Evolutionary conservation across 176 grass and related monocot genomes (phyloP).

Genomic region (Themeda triandra): DNA sequence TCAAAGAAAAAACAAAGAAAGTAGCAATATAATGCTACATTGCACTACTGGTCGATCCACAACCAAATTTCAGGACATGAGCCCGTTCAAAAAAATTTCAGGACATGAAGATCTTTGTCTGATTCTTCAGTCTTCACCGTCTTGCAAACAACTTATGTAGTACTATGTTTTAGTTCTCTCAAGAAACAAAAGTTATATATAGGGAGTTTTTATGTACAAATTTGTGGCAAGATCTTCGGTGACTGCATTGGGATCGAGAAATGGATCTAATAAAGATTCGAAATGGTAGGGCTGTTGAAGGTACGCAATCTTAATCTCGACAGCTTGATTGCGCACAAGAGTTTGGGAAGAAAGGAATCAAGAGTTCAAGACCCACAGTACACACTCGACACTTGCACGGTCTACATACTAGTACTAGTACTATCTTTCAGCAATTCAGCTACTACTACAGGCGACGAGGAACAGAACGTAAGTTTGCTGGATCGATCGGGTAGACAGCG

Average conservation of each 20-base stretch:
- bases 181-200: too few species aligned
- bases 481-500: background rate
- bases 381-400: background rate
- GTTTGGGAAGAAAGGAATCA: background rate
- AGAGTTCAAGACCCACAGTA: too few species aligned
- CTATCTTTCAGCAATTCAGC: background rate
- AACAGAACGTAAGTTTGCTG: slow-evolving; percentile 5
- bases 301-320: background rate
- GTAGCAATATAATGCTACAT: background rate
- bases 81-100: too few species aligned
- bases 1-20: background rate
- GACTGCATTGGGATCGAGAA: background rate
- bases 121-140: background rate
- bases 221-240: too few species aligned
- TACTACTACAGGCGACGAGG: background rate
- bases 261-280: background rate
- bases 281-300: background rate
- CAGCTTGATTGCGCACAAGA: background rate
- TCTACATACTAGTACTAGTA: background rate
- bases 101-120: too few species aligned
- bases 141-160: background rate
- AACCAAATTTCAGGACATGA: background rate
- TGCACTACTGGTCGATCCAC: background rate
- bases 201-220: too few species aligned
- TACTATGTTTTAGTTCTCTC: background rate